Base-by-base conservation (phyloP, 2,329 filamentous ascomycete genomes). In the Zymoseptoria pseudotritici region DNA sequence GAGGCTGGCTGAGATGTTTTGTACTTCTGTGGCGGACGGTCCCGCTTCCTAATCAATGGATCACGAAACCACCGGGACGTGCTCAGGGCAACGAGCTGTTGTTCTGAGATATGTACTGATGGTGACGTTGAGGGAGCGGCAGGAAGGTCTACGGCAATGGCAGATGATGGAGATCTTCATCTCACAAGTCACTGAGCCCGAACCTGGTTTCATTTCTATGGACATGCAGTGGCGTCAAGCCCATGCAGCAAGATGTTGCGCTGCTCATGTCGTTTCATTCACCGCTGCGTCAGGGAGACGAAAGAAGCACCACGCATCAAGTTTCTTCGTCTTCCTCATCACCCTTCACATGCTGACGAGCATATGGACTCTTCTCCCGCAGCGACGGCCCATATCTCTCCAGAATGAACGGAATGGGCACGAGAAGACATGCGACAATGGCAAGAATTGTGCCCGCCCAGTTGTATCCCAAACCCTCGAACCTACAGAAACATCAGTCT, bases 381-480 rank as follows among this genome's bases (percentile, higher is more conserved):
- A 77, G 58, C 8, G 67, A 66, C 22, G 68, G 67, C 11, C 75
- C 74, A 57, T 70, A 72, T 42, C 61, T 69, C 36, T 69, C 68
- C 22, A 76, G 58, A 1, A 76, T 59, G 54, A 64, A 64, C 3
- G 65, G 65, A 17, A 66, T 66, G 2, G 65, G 65, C 49, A 61
- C 61, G 29, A 66, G 55, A 22, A 67, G 53, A 29, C 60, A 58
- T n/a, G 76, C 77, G 1, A 77, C 55, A 0, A 64, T 64, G 1
- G 76, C 76, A 31, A 78, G 60, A 19, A 78, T 67, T 0, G 74
- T 74, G 17, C 72, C 68, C 0, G 76, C 76, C 49, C 71, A 59
- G 56, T 78, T 78, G 0, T 73, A 66, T 0, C 75, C 76, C 4
- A 79, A 57, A 0, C 60, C 65, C 20, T 61, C 56, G 59, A 76